Evolutionary conservation across 2,329 filamentous ascomycete genomes (phyloP), one percentile per base, ranked within the genome.

Genomic region (Huntiella decipiens): DNA sequence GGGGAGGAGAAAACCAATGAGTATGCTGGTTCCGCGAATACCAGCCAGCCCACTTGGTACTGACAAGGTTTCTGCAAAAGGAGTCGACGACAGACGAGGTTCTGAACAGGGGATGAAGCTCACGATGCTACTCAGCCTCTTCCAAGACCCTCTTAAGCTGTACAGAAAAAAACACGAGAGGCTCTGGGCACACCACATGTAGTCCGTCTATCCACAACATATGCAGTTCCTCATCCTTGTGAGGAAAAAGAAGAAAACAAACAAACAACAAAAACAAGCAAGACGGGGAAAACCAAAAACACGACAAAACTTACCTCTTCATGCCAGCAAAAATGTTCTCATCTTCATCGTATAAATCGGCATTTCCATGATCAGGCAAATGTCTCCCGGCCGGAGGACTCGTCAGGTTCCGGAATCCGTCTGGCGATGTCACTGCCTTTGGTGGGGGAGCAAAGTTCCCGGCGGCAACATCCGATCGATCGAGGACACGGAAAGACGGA

Each of bases 321-420:
- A 72, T 57, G 39, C 69, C 69, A 15, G 68, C 66, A 57, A 77
- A 76, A 52, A 76, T 66, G 56, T 76, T 75, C 52, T 74, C 69
- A 51, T 73, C 70, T 19, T 67, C 65, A 32, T 65, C 59, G 12
- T 57, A 50, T 32, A 58, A 52, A 40, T 59, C 63, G 19, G 57
- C 54, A 50, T 60, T 56, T 31, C 56, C 57, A 17, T 57, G 53
- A 3, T 50, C 51, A 10, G 17, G n/a, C 5, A 17, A n/a, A 13
- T 22, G 38, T n/a, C 42, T 34, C 8, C 15, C 15, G 12, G 45
- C 36, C 17, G 17, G 5, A 19, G 17, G 17, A 58, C 58, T 49
- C 56, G 60, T 41, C 67, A 66, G 43, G 66, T 65, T 53, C 73
- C 70, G 46, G 73, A 72, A 2, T 67, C 64, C 52, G 66, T 71